These are phyloP conservation scores for Tricholoma saponaceum DNA, from an alignment of 768 basidiomycete genomes.

Conservation along the genomic window DNA sequence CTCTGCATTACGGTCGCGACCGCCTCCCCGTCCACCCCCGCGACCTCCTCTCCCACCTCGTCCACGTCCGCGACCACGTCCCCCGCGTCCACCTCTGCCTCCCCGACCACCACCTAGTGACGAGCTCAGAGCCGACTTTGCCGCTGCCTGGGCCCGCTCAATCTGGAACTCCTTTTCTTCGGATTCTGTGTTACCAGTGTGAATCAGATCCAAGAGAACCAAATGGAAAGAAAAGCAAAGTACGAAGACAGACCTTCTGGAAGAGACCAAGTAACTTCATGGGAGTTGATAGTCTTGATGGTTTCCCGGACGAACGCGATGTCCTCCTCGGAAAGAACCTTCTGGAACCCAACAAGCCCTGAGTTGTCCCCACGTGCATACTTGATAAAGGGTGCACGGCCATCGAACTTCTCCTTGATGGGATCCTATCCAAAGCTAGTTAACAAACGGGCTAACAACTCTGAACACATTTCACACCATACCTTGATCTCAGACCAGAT, in stretches of 20 bases:
- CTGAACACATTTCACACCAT: neutral
- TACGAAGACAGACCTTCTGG: conserved; percentile 47
- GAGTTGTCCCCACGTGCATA: conserved; percentile 40
- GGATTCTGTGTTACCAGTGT: conserved; percentile 45
- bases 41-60: conserved; percentile 36
- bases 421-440: conserved; percentile 32
- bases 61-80: conserved; percentile 44
- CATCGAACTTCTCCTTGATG: conserved; percentile 46
- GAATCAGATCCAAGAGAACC: neutral
- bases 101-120: conserved; percentile 23
- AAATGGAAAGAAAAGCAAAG: neutral
- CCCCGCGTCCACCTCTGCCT: conserved; percentile 32
- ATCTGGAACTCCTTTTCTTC: conserved; percentile 71
- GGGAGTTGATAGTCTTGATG: conserved; percentile 59
- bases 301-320: conserved; percentile 64
- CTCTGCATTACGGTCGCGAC: conserved; percentile 32
- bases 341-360: conserved; percentile 61
- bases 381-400: conserved; percentile 49
- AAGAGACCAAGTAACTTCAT: conserved; percentile 60
- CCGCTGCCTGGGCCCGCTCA: conserved; percentile 68
- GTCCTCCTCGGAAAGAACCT: conserved; percentile 67
- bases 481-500: conserved; percentile 51
- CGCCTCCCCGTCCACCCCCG: conserved; percentile 38
- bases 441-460: neutral
- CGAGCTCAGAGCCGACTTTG: conserved; percentile 40